Conservation (phyloP, 2,329 filamentous ascomycete species). For the Chalara sp. region DNA sequence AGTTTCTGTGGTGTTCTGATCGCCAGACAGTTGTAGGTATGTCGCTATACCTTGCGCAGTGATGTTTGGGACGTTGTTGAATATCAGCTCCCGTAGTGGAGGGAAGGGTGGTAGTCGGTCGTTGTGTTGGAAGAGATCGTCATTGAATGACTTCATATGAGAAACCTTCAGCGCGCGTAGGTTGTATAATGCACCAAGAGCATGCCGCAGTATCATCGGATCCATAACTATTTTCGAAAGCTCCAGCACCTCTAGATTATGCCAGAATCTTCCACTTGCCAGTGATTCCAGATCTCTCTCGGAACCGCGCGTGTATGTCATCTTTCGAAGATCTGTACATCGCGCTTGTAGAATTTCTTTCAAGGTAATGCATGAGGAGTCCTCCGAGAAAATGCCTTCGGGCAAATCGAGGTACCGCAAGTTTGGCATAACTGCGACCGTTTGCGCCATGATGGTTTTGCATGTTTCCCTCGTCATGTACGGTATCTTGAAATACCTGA, state of each 20-base stretch:
- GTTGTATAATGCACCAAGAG: constrained; percentile 58
- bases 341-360: constrained; percentile 78
- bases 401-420: constrained; percentile 87
- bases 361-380: constrained; percentile 65
- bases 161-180: constrained; percentile 71
- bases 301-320: constrained; percentile 74
- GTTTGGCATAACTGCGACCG: constrained; percentile 77
- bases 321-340: constrained; percentile 80
- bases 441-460: constrained; percentile 77
- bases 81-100: constrained; percentile 62
- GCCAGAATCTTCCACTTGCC: constrained; percentile 59
- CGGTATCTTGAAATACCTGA: constrained; percentile 78
- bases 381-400: constrained; percentile 79
- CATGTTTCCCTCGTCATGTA: constrained; percentile 88
- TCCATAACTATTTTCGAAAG: constrained; percentile 63
- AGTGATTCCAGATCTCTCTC: constrained; percentile 72
- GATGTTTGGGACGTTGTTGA: constrained; percentile 65
- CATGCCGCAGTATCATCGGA: constrained; percentile 61
- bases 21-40: constrained; percentile 58
- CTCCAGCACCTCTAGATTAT: constrained; percentile 66
- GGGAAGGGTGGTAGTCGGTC: constrained; percentile 67
- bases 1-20: constrained; percentile 35
- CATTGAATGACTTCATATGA: constrained; percentile 62
- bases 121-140: constrained; percentile 65
- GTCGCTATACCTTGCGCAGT: constrained; percentile 63